Percentiles rank a stretch among this genome's conserved stretches.
These are phyloP conservation scores for Suillus subluteus DNA, from an alignment of 768 basidiomycete genomes.

Conservation along the genomic window DNA sequence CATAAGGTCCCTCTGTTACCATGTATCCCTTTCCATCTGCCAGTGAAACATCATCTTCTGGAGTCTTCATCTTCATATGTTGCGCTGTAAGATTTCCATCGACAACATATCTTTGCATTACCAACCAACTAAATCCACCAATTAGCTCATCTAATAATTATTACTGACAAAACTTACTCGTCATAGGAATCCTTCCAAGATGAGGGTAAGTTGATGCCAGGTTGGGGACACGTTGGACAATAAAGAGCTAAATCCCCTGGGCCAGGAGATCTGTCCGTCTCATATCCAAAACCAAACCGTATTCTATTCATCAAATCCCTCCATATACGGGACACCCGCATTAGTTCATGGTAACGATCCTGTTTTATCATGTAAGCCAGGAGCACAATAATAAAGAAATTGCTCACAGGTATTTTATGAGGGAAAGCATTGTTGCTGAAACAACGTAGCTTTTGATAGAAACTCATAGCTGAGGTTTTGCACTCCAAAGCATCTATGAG, in stretches of 20 bases:
- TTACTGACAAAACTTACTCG: neutral
- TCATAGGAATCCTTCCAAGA: slow-evolving; percentile 7
- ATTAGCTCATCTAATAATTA: no score
- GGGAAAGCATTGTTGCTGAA: slow-evolving; percentile 5
- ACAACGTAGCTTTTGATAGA: neutral
- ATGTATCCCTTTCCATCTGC: slow-evolving; percentile 16
- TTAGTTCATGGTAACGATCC: slow-evolving; percentile 10
- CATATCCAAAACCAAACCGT: slow-evolving; percentile 6
- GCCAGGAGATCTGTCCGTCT: neutral
- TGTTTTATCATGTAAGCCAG: neutral
- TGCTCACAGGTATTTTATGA: neutral
- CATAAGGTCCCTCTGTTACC: neutral
- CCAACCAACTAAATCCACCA: no score
- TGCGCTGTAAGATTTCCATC: neutral
- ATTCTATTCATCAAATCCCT: slow-evolving; percentile 4
- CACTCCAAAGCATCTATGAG: slow-evolving; percentile 23
- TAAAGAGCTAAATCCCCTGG: slow-evolving; percentile 6
- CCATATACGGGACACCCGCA: slow-evolving; percentile 7
- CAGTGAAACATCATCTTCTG: slow-evolving; percentile 22
- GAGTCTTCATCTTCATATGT: slow-evolving; percentile 17
- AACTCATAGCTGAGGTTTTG: slow-evolving; percentile 10
- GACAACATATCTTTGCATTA: neutral
- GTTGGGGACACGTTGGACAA: slow-evolving; percentile 13
- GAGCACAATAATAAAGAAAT: neutral
- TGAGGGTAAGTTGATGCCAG: slow-evolving; percentile 12